Percentiles rank a stretch among this genome's conserved stretches.
phyloP scores from a whole-genome alignment of 345 rosid genomes.

The Orychophragmus violaceus region DNA sequence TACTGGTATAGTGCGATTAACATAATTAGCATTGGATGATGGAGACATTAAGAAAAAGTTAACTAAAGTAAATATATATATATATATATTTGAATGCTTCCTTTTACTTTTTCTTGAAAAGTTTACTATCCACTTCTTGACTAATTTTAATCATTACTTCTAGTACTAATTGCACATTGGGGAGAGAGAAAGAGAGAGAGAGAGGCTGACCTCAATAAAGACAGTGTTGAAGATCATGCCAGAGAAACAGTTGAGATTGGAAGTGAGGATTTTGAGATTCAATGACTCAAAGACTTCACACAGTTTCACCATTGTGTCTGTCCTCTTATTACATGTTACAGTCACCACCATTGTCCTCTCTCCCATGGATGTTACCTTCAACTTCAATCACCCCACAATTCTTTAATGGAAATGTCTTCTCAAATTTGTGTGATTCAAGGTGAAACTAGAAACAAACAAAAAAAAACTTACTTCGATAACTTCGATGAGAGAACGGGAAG shows the following conservation, averaged over 20 bases:
- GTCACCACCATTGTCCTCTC: constrained; percentile 71
- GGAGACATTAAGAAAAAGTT: constrained; percentile 12
- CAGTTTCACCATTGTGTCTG: constrained; percentile 83
- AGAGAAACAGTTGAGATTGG: constrained; percentile 65
- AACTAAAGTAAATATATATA: neutral
- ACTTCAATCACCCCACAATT: constrained; percentile 33
- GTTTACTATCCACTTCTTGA: constrained; percentile 23
- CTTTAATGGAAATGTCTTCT: neutral
- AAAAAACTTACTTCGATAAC: constrained; percentile 43
- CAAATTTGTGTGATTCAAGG: neutral
- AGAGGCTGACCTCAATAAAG: constrained; percentile 61
- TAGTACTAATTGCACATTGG: neutral
- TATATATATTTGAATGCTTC: neutral
- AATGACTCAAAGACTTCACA: constrained; percentile 80
- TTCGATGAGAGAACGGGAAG: constrained; percentile 50
- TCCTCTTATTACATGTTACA: constrained; percentile 67
- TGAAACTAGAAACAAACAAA: neutral
- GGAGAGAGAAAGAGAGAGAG: neutral
- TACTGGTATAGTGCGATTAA: neutral
- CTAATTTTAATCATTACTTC: constrained; percentile 22
- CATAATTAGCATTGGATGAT: constrained; percentile 1
- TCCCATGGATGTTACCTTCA: constrained; percentile 64
- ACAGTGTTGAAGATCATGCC: constrained; percentile 71
- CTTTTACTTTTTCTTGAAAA: constrained; percentile 12
- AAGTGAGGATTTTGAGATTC: constrained; percentile 69